Conservation (phyloP, 805 yeast genomes). For the Metschnikowia bowlesiae region DNA sequence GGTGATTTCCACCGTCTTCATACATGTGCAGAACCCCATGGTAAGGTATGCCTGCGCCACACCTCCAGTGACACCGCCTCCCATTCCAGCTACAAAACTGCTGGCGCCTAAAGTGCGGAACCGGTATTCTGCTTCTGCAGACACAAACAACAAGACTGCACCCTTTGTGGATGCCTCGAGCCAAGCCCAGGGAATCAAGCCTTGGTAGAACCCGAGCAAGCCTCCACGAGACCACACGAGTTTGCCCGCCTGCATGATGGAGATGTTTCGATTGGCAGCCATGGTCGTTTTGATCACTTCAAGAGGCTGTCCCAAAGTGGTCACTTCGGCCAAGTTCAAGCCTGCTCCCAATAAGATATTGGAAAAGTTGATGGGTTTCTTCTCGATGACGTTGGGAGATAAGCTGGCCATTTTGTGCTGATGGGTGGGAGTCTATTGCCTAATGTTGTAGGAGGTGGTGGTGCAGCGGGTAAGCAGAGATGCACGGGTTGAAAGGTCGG, state of each 20-base stretch:
- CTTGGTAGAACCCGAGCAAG: constrained; percentile 87
- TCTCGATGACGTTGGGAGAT: constrained; percentile 40
- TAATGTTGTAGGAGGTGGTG: no score
- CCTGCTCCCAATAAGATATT: constrained; percentile 93
- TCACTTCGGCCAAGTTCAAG: constrained; percentile 74
- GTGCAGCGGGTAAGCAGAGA: no score
- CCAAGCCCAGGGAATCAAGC: constrained; percentile 99
- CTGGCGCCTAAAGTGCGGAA: constrained; percentile 56
- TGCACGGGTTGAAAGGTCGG: not conserved
- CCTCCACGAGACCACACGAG: constrained; percentile 95
- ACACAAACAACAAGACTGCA: constrained; percentile 87
- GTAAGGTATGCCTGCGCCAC: constrained; percentile 94
- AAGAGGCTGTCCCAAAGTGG: constrained; percentile 94
- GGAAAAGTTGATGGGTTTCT: constrained; percentile 83
- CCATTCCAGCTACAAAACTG: constrained; percentile 81
- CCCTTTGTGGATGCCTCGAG: constrained; percentile 99
- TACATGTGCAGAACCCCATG: constrained; percentile 97
- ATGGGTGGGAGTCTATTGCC: no score
- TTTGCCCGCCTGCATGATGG: constrained; percentile 61
- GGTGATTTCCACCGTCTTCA: constrained; percentile 98
- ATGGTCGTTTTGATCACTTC: constrained; percentile 96
- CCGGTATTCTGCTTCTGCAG: constrained; percentile 85
- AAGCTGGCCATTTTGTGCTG: not conserved
- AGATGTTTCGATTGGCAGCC: constrained; percentile 88
- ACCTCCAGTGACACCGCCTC: constrained; percentile 96